Percentiles rank a stretch among this genome's conserved stretches.
These are phyloP conservation scores for Cutaneotrichosporon mucoides DNA, from an alignment of 1,284 basidiomycete species.

Conservation along the genomic window DNA sequence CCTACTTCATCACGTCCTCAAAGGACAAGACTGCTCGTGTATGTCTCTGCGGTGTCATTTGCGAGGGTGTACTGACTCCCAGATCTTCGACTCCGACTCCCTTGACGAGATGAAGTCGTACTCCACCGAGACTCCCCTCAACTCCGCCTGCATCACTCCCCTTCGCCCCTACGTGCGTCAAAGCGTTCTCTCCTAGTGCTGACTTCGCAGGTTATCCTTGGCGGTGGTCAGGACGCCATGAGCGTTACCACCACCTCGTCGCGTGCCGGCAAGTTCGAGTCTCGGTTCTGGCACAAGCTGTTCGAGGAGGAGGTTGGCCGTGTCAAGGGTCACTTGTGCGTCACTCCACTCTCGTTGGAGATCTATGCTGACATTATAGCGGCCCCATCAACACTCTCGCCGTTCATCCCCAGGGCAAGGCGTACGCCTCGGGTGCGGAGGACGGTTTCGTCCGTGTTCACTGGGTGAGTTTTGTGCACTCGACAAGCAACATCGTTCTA, in stretches of 20 bases:
- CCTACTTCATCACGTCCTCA: slow-evolving; percentile 92
- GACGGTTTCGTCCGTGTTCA: slow-evolving; percentile 93
- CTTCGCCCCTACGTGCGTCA: slow-evolving; percentile 66
- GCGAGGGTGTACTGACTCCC: not conserved
- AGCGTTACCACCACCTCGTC: slow-evolving; percentile 90
- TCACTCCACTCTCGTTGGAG: not conserved
- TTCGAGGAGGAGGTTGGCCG: slow-evolving; percentile 97
- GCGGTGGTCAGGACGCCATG: slow-evolving; percentile 98
- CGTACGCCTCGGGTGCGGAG: slow-evolving; percentile 92
- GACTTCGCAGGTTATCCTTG: slow-evolving; percentile 59
- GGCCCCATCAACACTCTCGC: slow-evolving; percentile 99
- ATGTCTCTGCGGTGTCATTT: slow-evolving; percentile 33
- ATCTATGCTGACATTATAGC: slow-evolving; percentile 13
- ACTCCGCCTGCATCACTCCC: slow-evolving; percentile 85
- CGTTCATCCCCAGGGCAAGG: slow-evolving; percentile 81
- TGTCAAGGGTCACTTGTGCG: slow-evolving; percentile 75
- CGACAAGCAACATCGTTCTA: not conserved
- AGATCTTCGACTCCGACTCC: slow-evolving; percentile 87
- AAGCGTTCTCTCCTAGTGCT: too few relatives aligned
- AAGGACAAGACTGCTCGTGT: slow-evolving; percentile 96
- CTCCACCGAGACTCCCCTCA: slow-evolving; percentile 89
- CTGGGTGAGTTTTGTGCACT: slow-evolving; percentile 43
- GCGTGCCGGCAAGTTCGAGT: slow-evolving; percentile 96
- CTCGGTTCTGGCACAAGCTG: slow-evolving; percentile 96
- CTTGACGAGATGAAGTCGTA: slow-evolving; percentile 90